Evolutionary conservation across 164 flowering plant species (phyloP), one percentile per base, ranked within the genome.

Genomic region (Tinospora cordifolia): DNA sequence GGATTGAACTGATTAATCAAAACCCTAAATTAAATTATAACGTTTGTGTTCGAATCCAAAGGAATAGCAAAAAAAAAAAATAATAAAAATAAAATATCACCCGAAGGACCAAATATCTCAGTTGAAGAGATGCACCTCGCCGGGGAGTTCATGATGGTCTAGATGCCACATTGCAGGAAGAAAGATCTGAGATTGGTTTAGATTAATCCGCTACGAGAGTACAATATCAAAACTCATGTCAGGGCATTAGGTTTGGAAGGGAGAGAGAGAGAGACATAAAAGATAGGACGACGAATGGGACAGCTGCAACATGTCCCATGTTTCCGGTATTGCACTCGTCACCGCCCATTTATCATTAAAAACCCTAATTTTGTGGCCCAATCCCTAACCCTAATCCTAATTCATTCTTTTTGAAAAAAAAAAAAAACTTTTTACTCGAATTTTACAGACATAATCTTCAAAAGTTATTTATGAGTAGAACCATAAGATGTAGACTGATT

Each of bases 321-420:
- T 65, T 65, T 66, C 65, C 36, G 79, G 79, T 77, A 68, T 71
- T 70, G 44, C 63, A 64, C 70, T 70, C 74, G 41, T 70, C 79
- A 67, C 57, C 41, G 40, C 59, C 41, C 70, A 54, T 69, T 41
- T 15, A 30, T 3, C 2, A 46, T n/a, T 17, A 40, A 47, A 63
- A 65, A 65, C 68, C 68, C 68, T 65, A 65, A 65, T 65, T n/a
- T 39, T 49, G 26, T 67, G 57, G 47, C 25, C 5, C 0, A 17
- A 65, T n/a, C 67, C 67, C 67, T 65, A 65, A 39, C 67, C 67
- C 51, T n/a, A n/a, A n/a, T n/a, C n/a, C n/a, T n/a, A 54, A 54
- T n/a, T n/a, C n/a, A n/a, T n/a, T n/a, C 41, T 51, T 51, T 51
- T n/a, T n/a, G 13, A 51, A 51, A 15, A 51, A 51, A 63, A 8